Evolutionary conservation across 2,329 filamentous ascomycete species (phyloP), one percentile per base, ranked within the genome.

Genomic region (Phyllosticta paracitricarpa): DNA sequence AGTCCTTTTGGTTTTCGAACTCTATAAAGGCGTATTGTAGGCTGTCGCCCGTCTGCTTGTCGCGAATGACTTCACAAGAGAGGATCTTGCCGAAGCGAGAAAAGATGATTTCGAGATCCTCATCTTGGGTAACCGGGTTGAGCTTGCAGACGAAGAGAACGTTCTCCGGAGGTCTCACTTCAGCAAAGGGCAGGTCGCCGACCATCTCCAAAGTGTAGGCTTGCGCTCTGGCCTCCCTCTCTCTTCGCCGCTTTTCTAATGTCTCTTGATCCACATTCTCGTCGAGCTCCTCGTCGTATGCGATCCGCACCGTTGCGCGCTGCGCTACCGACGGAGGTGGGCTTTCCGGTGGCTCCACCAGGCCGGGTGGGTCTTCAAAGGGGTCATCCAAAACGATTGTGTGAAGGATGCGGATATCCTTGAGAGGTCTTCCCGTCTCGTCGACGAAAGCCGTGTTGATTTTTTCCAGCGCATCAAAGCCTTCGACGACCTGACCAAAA

Each of bases 1-100:
- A 97, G 59, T 93, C 89, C 66, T 88, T 84, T 76, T 97, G 94
- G 61, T 95, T 89, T 62, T 93, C 89, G 69, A 93, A 99, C 72
- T 99, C 94, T 69, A 99, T 95, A 68, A 99, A 99, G 1, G 94
- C 91, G 71, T 99, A 99, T 73, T 99, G 94, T 56, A 99, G 77
- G 70, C 91, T 96, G 75, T 99, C 94, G 3, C 91, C 91, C 0
- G 93, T 97, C 69, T 91, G 91, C 71, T 89, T 89, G 73, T 99
- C 94, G 56, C 93, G 83, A 64, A 99, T 97, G 35, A 99, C 89
- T 76, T 99, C 94, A 71, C 94, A 99, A 55, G 91, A 96, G 25
- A 97, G 75, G 52, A 99, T 96, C 70, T 88, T 93, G 67, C 94
- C 94, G 68, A 99, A 99, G 0, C 94, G 92, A 61, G 90, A 93